Evolutionary conservation across 768 basidiomycete species (phyloP).

Genomic region (Terana coerulea): DNA sequence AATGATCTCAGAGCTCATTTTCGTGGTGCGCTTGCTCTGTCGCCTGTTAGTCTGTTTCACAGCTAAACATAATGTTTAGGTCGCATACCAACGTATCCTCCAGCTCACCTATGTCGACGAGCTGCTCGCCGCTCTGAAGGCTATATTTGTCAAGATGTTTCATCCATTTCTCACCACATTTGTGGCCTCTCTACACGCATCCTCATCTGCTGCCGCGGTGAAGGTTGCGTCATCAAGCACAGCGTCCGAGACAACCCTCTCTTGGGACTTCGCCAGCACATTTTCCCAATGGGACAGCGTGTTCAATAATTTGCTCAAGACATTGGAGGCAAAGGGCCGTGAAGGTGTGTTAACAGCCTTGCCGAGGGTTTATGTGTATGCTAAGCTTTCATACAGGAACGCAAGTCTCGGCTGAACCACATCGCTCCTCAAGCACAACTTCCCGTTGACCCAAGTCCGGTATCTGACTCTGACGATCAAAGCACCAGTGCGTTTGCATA

Average conservation of each 20-base stretch:
- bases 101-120: constrained; percentile 93
- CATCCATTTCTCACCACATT: constrained; percentile 81
- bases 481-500: constrained; percentile 47
- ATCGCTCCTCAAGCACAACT: not conserved
- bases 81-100: constrained; percentile 94
- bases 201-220: constrained; percentile 26
- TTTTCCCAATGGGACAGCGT: constrained; percentile 79
- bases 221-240: constrained; percentile 32
- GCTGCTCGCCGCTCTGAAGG: constrained; percentile 74
- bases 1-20: constrained; percentile 96
- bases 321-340: constrained; percentile 75
- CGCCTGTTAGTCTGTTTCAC: not conserved
- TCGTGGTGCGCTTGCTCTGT: constrained; percentile 71
- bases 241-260: constrained; percentile 30
- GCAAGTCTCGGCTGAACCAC: constrained; percentile 58
- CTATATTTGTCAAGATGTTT: constrained; percentile 84
- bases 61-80: constrained; percentile 41
- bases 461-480: constrained; percentile 57
- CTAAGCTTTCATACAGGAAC: constrained; percentile 48
- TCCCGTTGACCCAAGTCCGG: constrained; percentile 35
- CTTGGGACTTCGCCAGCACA: constrained; percentile 68
- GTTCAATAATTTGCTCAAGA: constrained; percentile 72
- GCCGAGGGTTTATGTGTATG: not conserved
- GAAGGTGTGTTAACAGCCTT: constrained; percentile 48
- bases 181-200: constrained; percentile 75